Base-by-base conservation (phyloP, 305 asterid species). In the Solanum hybrid region DNA sequence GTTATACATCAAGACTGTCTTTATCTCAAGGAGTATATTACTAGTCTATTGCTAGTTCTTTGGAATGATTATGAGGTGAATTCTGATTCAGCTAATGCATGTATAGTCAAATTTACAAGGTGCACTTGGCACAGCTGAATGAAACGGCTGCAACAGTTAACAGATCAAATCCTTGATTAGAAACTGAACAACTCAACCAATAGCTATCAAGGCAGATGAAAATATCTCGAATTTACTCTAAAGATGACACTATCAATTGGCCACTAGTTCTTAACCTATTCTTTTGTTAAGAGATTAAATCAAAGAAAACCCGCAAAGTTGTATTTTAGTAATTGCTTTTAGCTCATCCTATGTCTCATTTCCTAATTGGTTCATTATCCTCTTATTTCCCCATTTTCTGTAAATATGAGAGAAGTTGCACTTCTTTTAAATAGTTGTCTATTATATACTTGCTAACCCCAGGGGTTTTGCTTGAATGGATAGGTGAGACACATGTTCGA, bases 401-500 rank as follows among this genome's bases (percentile, higher is more conserved):
- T 57, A 11, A 57, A 51, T 85, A 57, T 32, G 76, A 29, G 75
- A 41, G 33, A 51, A 29, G 84, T 61, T 72, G 61, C 88, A 39
- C 88, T 37, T 24, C 72, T 79, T 88, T 65, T 81, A 26, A 41
- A 80, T 86, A 78, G 68, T 51, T 29, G 27, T 88, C 89, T 89
- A 36, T 68, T 91, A 37, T 78, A 61, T 72, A 89, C 80, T 73
- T 89, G 29, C 82, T 86, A 73, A 87, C 79, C 32, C 90, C 89
- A 79, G 91, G 91, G 86, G 87, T 81, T 73, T 91, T 73, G 61
- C 91, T 93, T 90, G 87, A 90, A 68, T 93, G 92, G 92, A 91
- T 89, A 97, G 99, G 98, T 97, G 93, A 95, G 99, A 87, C 99
- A 95, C 89, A 97, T 97, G 99, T 97, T 97, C 73, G 95, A 97